phyloP scores from a whole-genome alignment of 352 stramenopile genomes.

The Phytophthora syringae region DNA sequence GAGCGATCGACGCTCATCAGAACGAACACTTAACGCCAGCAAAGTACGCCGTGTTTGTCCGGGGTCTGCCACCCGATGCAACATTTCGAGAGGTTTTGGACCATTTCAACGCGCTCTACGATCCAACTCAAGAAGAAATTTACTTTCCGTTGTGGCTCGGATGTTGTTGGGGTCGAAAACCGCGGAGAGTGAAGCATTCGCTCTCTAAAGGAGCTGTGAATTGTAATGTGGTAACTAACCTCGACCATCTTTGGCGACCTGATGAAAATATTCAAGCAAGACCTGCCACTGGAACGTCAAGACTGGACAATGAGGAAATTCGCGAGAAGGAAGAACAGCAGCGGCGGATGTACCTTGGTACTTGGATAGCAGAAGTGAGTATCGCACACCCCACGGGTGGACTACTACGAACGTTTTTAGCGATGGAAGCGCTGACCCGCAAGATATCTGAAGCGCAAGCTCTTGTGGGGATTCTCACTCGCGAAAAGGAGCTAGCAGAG shows the following conservation, averaged over 20 bases:
- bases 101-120: conserved; percentile 82
- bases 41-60: conserved; percentile 85
- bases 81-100: conserved; percentile 68
- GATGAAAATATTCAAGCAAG: conserved; percentile 9
- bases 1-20: conserved; percentile 67
- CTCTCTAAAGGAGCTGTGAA: conserved; percentile 50
- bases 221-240: conserved; percentile 57
- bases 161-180: conserved; percentile 63
- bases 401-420: conserved; percentile 73
- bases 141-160: conserved; percentile 68
- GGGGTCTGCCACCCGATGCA: conserved; percentile 69
- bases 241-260: conserved; percentile 63
- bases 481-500: conserved; percentile 48
- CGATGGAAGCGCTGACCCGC: conserved; percentile 69
- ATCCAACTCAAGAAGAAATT: conserved; percentile 70
- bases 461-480: conserved; percentile 56
- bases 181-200: conserved; percentile 56
- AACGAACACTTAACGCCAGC: conserved; percentile 81
- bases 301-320: neutral
- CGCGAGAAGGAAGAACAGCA: conserved; percentile 20
- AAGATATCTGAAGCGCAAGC: conserved; percentile 65
- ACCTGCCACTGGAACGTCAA: conserved; percentile 10
- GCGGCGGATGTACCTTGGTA: conserved; percentile 72
- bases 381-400: conserved; percentile 79
- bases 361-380: conserved; percentile 90